Conservation (phyloP, 2,329 filamentous ascomycete species). For the Fonsecaea monophora region DNA sequence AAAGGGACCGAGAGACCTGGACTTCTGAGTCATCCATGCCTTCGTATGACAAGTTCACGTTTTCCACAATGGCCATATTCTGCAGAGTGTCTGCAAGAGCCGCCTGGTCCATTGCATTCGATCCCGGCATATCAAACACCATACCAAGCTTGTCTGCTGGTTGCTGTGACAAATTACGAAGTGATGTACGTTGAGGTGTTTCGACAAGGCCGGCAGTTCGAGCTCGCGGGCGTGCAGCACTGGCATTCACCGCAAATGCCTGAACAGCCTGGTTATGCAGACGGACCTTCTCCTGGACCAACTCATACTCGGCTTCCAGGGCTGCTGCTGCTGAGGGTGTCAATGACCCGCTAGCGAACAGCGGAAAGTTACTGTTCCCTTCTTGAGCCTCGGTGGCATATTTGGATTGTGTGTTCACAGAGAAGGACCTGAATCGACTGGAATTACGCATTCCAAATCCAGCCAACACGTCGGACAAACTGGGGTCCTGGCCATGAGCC, state of each 20-base stretch:
- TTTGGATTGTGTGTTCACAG: constrained; percentile 98
- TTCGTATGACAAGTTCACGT: constrained; percentile 59
- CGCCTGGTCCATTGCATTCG: constrained; percentile 25
- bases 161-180: constrained; percentile 74
- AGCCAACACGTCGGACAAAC: constrained; percentile 70
- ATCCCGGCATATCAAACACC: constrained; percentile 31
- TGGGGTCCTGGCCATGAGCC: constrained; percentile 56
- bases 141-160: constrained; percentile 23
- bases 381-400: constrained; percentile 86
- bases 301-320: constrained; percentile 63
- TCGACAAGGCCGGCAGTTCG: constrained; percentile 92
- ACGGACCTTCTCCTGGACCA: constrained; percentile 73
- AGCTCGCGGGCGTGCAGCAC: constrained; percentile 81
- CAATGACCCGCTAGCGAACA: constrained; percentile 64
- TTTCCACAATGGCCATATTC: constrained; percentile 34
- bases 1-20: constrained; percentile 83
- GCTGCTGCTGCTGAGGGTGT: constrained; percentile 63
- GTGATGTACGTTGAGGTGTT: constrained; percentile 67
- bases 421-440: constrained; percentile 94
- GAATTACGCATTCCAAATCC: constrained; percentile 77
- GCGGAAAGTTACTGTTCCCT: constrained; percentile 65
- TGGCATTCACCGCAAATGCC: constrained; percentile 85
- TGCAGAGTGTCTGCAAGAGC: constrained; percentile 35
- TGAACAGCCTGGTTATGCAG: constrained; percentile 94
- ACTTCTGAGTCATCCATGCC: constrained; percentile 78